Evolutionary conservation across 2,329 filamentous ascomycete genomes (phyloP).

Genomic region (Elsinoe ampelina): DNA sequence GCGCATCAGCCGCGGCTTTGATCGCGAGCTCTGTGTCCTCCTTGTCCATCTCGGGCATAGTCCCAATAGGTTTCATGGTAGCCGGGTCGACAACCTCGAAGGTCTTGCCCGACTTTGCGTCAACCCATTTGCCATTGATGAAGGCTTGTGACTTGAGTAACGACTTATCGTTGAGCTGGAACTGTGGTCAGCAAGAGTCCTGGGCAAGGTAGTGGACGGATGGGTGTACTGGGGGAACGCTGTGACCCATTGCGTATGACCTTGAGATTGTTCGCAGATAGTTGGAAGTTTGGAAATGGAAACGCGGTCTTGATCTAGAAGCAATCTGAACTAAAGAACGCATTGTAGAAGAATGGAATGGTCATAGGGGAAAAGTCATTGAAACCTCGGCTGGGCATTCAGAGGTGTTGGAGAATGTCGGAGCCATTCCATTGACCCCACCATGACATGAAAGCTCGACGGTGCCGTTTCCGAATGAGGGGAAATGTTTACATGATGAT

Average conservation of each 20-base stretch:
- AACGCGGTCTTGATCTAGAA: conserved; percentile 12
- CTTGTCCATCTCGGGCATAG: conserved; percentile 71
- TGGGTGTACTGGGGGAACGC: conserved; percentile 30
- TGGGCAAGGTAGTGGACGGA: not conserved
- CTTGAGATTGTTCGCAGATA: conserved; percentile 29
- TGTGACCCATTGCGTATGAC: conserved; percentile 37
- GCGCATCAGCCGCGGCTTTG: conserved; percentile 66
- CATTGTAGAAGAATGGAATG: conserved; percentile 14
- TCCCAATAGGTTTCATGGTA: conserved; percentile 70
- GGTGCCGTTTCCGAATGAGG: not conserved
- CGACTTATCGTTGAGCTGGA: conserved; percentile 39
- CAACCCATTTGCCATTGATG: conserved; percentile 88
- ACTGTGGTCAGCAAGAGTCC: not conserved
- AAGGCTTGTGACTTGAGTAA: conserved; percentile 79
- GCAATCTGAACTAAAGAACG: conserved; percentile 14
- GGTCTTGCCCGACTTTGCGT: conserved; percentile 76
- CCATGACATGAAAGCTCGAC: not conserved
- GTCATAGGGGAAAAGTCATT: conserved; percentile 9
- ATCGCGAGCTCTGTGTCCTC: conserved; percentile 76
- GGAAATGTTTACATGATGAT: conserved; percentile 3
- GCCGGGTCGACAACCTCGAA: conserved; percentile 87
- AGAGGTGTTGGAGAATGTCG: conserved; percentile 11
- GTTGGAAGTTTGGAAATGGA: conserved; percentile 20
- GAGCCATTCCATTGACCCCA: conserved; percentile 5
- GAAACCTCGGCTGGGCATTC: conserved; percentile 6